Conservation (phyloP, 2,329 filamentous ascomycete genomes). For the Colletotrichum endophyticum region DNA sequence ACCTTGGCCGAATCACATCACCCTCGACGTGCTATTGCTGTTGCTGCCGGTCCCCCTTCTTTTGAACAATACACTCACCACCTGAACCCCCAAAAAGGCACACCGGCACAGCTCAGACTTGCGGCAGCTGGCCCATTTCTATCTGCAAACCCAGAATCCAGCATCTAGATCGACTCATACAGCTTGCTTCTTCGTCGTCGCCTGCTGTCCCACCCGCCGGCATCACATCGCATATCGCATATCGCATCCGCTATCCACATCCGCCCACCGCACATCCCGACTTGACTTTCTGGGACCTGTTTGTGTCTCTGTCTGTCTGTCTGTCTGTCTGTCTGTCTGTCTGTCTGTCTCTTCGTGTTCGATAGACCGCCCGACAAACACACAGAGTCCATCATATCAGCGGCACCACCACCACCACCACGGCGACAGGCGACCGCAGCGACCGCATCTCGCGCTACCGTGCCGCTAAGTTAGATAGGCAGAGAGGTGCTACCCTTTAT, state of each 20-base stretch:
- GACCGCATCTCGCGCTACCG: background rate
- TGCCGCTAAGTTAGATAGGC: background rate
- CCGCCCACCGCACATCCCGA: background rate
- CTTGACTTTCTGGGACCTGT: background rate
- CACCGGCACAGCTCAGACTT: background rate
- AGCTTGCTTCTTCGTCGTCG: background rate
- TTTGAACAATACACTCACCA: background rate
- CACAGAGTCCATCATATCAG: background rate
- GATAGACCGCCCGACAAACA: background rate
- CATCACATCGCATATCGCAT: background rate
- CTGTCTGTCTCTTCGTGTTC: background rate
- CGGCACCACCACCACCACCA: background rate
- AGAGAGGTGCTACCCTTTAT: conserved; percentile 17
- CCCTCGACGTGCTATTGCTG: background rate
- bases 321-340: background rate
- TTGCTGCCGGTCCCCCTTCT: background rate
- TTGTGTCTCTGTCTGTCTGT: background rate
- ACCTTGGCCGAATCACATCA: background rate
- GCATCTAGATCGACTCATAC: background rate
- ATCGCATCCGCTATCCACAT: background rate
- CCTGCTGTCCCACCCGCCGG: background rate
- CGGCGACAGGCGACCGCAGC: background rate
- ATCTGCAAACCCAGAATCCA: background rate
- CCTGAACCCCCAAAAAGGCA: background rate
- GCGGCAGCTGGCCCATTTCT: background rate